Base-by-base conservation (phyloP, 768 basidiomycete genomes). In the Pisolithus sp. region DNA sequence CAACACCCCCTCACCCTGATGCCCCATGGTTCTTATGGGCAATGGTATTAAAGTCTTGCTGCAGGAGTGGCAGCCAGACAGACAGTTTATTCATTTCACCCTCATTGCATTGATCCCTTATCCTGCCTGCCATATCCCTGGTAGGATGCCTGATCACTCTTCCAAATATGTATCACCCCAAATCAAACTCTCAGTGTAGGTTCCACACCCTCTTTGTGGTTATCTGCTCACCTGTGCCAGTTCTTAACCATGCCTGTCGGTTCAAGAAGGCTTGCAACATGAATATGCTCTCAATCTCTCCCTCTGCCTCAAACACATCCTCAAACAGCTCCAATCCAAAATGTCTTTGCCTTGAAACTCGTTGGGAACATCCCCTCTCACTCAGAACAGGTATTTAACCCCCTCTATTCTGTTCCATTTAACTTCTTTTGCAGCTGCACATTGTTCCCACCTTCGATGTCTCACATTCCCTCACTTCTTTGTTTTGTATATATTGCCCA, bases 231-330 rank as follows among this genome's bases (percentile, higher is more conserved):
- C 37, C n/a, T 37, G 37, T 36, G 3, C 7, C 31, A 68, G 65
- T 60, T 3, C 68, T 62, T 18, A 70, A 57, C 23, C 68, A 72
- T 38, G 65, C 85, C 5, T 91, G 93, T 30, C 78, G 91, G 18
- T 95, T 95, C 77, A 95, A 95, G 75, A 95, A 95, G 69, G 91
- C 91, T 1, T 85, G 82, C n/a, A 95, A 95, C 68, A 84, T 94
- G 85, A 95, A 94, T 92, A 86, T 60, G 89, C 79, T 18, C 71
- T 78, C 38, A 72, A 69, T 38, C 56, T 78, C 1, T 73, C 73
- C 4, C 61, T 76, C 28, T 68, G 72, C 30, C 61, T 62, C 52
- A 67, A 66, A 15, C 60, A 65, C 37, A 55, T 65, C 21, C 62
- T 68, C n/a, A 64, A 66, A 37, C 54, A 37, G 9, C 59, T 68